Evolutionary conservation across 305 asterid genomes (phyloP).

Genomic region (Fraxinus velutina): DNA sequence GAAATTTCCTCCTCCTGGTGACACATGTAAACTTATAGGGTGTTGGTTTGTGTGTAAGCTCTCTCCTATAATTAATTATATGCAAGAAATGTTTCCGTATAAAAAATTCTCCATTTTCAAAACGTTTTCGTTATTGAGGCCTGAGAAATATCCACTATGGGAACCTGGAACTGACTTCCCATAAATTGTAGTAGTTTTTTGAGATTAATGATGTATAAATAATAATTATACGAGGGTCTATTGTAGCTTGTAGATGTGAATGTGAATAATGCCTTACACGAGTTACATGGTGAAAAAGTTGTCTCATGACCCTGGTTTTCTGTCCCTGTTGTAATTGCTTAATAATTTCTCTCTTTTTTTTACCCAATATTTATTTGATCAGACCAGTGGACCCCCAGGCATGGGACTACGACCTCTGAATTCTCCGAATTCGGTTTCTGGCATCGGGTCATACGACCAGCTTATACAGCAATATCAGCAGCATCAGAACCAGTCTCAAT

Average conservation of each 20-base stretch:
- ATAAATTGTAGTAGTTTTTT: background rate
- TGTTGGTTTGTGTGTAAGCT: background rate
- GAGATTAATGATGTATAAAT: background rate
- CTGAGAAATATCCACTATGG: background rate
- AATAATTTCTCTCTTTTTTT: slow-evolving; percentile 3
- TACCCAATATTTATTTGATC: slow-evolving; percentile 24
- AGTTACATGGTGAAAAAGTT: slow-evolving; percentile 10
- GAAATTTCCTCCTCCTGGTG: background rate
- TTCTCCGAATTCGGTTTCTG: slow-evolving; percentile 69
- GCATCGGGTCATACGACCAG: slow-evolving; percentile 84
- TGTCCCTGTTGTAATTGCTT: slow-evolving; percentile 13
- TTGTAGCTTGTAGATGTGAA: background rate
- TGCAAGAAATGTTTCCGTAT: background rate
- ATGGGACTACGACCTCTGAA: slow-evolving; percentile 77
- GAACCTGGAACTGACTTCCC: background rate
- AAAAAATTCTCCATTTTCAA: background rate
- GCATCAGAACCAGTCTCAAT: slow-evolving; percentile 78
- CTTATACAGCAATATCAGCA: slow-evolving; percentile 86
- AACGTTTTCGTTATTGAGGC: background rate
- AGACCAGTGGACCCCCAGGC: slow-evolving; percentile 80
- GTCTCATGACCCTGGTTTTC: slow-evolving; percentile 1
- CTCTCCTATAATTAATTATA: background rate
- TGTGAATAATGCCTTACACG: slow-evolving; percentile 8
- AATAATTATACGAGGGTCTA: background rate
- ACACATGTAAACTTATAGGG: background rate